phyloP scores from a whole-genome alignment of 2,329 filamentous ascomycete genomes.

The Juglanconis sp. region DNA sequence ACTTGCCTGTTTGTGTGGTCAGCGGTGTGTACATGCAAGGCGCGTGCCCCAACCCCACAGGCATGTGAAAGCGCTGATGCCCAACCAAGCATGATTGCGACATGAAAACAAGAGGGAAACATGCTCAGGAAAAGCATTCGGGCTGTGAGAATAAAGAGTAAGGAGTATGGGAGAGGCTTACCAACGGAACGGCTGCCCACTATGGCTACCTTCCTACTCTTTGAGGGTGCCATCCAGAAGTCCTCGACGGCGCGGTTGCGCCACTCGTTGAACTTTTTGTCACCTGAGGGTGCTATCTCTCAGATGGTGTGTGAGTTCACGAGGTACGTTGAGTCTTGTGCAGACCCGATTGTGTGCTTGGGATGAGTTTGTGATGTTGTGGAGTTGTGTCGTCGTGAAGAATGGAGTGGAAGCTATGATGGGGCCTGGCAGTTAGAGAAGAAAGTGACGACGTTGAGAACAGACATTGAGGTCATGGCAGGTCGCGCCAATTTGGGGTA shows the following conservation, averaged over 20 bases:
- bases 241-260: background rate
- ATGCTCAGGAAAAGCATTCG: background rate
- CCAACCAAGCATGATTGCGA: constrained; percentile 2
- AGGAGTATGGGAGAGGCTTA: constrained; percentile 26
- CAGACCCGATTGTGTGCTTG: background rate
- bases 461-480: background rate
- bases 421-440: background rate
- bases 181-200: constrained; percentile 88
- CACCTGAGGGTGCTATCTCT: constrained; percentile 2
- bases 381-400: background rate
- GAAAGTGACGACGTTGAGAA: background rate
- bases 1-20: constrained; percentile 68
- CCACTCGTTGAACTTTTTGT: constrained; percentile 4
- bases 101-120: background rate
- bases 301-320: background rate
- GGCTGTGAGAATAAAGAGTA: background rate
- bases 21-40: background rate
- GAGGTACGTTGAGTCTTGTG: background rate
- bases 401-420: background rate
- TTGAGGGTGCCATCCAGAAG: constrained; percentile 53
- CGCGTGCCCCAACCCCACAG: constrained; percentile 1
- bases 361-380: background rate
- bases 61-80: constrained; percentile 14
- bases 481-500: background rate
- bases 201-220: constrained; percentile 93